Conservation (phyloP, 1,139 yeast species). For the Debaryomyces subglobosus region DNA sequence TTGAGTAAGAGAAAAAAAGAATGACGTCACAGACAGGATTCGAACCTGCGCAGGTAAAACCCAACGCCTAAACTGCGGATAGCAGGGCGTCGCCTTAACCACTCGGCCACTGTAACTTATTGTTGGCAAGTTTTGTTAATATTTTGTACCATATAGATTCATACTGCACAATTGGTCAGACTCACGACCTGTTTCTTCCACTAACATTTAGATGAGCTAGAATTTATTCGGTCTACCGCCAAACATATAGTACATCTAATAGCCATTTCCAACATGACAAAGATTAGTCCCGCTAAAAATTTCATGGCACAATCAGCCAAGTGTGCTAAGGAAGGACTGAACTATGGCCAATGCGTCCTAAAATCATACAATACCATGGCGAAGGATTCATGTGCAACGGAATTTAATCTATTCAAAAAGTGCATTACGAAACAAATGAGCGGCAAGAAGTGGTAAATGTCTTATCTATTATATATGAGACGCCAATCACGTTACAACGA, state of each 20-base stretch:
- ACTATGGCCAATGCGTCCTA: slow-evolving; percentile 67
- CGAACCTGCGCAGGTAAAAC: slow-evolving; percentile 80
- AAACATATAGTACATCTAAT: neutral
- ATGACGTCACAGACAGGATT: slow-evolving; percentile 73
- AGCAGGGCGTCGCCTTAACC: slow-evolving; percentile 61
- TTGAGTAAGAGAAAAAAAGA: slow-evolving; percentile 27
- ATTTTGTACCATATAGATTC: neutral
- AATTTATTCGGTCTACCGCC: neutral
- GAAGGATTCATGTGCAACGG: slow-evolving; percentile 58
- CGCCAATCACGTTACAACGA: neutral
- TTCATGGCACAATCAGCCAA: slow-evolving; percentile 39
- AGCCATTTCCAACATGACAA: slow-evolving; percentile 14
- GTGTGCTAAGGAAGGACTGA: slow-evolving; percentile 47
- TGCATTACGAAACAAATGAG: slow-evolving; percentile 50
- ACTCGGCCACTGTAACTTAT: slow-evolving; percentile 53
- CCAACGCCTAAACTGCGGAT: slow-evolving; percentile 60
- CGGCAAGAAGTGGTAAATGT: slow-evolving; percentile 5
- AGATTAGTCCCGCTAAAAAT: slow-evolving; percentile 44
- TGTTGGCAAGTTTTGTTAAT: neutral
- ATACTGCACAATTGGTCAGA: neutral
- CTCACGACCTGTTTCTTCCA: neutral
- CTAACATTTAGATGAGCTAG: neutral
- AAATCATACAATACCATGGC: slow-evolving; percentile 55
- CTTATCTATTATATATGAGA: too few species aligned
- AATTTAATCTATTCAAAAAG: slow-evolving; percentile 56